Evolutionary conservation across 106 monocot genomes (phyloP), one percentile per base, ranked within the genome.

Genomic region (Dendrobium nobile): DNA sequence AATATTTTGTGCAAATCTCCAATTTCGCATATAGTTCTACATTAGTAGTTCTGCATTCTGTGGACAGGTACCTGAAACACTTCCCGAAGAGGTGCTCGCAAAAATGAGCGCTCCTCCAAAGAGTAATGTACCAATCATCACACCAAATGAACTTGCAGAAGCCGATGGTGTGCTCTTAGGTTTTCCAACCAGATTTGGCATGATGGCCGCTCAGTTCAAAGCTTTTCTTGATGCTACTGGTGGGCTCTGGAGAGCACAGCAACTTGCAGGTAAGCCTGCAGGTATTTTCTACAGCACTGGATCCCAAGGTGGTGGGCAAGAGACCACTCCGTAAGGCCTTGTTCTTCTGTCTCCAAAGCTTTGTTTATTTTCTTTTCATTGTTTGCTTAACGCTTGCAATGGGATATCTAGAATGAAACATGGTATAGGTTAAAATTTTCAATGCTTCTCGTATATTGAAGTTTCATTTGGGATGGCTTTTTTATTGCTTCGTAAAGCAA

Each of bases 1-100:
- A n/a, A n/a, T n/a, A n/a, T n/a, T n/a, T n/a, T n/a, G n/a, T n/a
- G n/a, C n/a, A n/a, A n/a, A n/a, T n/a, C n/a, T n/a, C n/a, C n/a
- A n/a, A n/a, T n/a, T n/a, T n/a, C n/a, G n/a, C n/a, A n/a, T n/a
- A n/a, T n/a, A n/a, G n/a, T n/a, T n/a, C n/a, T n/a, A n/a, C n/a
- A n/a, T n/a, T n/a, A 51, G 13, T 51, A 1, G 13, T 2, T 51
- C 51, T 3, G 2, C 51, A 51, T 51, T 51, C 51, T 15, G 13
- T 5, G 68, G 31, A 19, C 68, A 85, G 85, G 85, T 85, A 68
- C 85, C 81, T 33, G 85, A 85, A 77, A 85, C 59, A 5, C 85
- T 81, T 47, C 51, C 67, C 51, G 81, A 85, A 45, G 85, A 81
- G 28, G 81, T 81, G 20, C 81, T 85, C 58, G 56, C 18, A 41